Conservation (phyloP, 2,329 filamentous ascomycete genomes). For the Botrytis paeoniae region DNA sequence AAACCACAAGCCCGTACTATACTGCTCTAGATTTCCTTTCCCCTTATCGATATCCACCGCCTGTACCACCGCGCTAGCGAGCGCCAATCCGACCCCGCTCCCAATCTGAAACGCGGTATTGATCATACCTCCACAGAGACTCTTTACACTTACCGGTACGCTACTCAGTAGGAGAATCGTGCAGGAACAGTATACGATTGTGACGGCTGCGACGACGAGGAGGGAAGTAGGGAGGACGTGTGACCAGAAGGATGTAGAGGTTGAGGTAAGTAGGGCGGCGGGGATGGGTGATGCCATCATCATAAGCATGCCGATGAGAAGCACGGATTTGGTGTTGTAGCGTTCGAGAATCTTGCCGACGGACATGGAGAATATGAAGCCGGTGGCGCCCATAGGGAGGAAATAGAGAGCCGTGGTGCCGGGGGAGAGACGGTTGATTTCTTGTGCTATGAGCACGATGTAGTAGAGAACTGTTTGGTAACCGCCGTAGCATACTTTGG, state of each 20-base stretch:
- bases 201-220: conserved; percentile 42
- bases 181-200: conserved; percentile 43
- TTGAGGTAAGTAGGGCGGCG: neutral
- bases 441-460: conserved; percentile 43
- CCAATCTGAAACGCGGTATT: conserved; percentile 46
- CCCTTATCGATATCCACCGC: conserved; percentile 41
- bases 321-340: conserved; percentile 34
- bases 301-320: conserved; percentile 18
- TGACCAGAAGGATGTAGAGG: neutral
- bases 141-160: conserved; percentile 43
- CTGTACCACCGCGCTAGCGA: conserved; percentile 41
- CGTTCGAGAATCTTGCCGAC: conserved; percentile 41
- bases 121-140: conserved; percentile 42
- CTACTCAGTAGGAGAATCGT: conserved; percentile 43
- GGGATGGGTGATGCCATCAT: conserved; percentile 15
- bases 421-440: conserved; percentile 41
- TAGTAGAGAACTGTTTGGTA: conserved; percentile 46
- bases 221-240: conserved; percentile 14
- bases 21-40: conserved; percentile 38
- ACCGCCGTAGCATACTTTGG: conserved; percentile 42
- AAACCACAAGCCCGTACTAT: conserved; percentile 43
- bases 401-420: conserved; percentile 43
- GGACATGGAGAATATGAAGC: conserved; percentile 40
- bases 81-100: conserved; percentile 42
- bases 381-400: conserved; percentile 43